Percentiles rank a stretch among this genome's conserved stretches.
Conservation (phyloP, 2,329 filamentous ascomycete species). For the Penicillium sp. region DNA sequence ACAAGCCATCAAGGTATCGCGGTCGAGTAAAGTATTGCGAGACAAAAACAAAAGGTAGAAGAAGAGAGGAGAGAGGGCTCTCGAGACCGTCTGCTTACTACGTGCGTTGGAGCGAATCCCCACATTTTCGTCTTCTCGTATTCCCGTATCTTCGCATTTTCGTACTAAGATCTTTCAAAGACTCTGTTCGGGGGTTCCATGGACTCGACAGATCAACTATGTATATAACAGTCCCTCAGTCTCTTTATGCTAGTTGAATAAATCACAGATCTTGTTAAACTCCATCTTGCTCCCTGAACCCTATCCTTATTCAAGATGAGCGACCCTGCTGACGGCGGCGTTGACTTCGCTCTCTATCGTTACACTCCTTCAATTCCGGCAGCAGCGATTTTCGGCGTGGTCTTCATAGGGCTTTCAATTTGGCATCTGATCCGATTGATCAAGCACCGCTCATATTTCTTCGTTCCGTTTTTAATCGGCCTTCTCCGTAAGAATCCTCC, state of each 20-base stretch:
- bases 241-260: background rate
- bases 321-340: background rate
- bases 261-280: too few species aligned
- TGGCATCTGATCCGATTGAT: constrained; percentile 18
- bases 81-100: too few species aligned
- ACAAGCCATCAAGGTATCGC: too few species aligned
- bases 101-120: background rate
- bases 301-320: constrained; percentile 2
- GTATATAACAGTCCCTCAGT: background rate
- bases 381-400: constrained; percentile 17
- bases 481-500: constrained; percentile 34
- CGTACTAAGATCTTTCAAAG: background rate
- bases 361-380: constrained; percentile 30
- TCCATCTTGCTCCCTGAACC: background rate
- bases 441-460: constrained; percentile 35
- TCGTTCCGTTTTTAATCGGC: constrained; percentile 39
- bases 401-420: constrained; percentile 29
- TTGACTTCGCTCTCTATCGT: constrained; percentile 42
- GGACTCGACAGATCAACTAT: background rate
- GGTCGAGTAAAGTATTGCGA: too few species aligned
- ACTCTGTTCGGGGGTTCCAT: background rate
- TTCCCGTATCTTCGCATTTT: constrained; percentile 5
- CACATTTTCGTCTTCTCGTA: constrained; percentile 15
- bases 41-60: too few species aligned
- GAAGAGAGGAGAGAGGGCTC: too few species aligned